phyloP scores from a whole-genome alignment of 1,139 yeast species.

The Scheffersomyces parashehatae region DNA sequence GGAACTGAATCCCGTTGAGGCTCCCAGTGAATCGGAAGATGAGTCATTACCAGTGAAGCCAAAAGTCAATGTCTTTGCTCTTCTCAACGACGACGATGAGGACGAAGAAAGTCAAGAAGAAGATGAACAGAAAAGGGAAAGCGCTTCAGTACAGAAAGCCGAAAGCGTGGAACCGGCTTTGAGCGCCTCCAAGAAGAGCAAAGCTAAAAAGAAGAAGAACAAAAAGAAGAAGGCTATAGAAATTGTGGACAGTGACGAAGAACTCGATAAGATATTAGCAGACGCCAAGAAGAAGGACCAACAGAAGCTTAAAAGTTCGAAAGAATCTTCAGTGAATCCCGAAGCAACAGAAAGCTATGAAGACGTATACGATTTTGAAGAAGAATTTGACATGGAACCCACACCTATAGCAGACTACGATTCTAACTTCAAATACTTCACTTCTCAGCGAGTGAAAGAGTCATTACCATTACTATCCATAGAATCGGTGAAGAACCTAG shows the following conservation, averaged over 20 bases:
- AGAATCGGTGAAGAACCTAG: constrained; percentile 55
- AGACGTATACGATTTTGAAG: constrained; percentile 32
- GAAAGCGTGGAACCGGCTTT: constrained; percentile 6
- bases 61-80: constrained; percentile 54
- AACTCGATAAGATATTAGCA: constrained; percentile 40
- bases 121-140: constrained; percentile 15
- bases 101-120: constrained; percentile 30
- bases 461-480: constrained; percentile 45
- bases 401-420: constrained; percentile 41
- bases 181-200: constrained; percentile 10
- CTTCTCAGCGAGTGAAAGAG: constrained; percentile 40
- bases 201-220: constrained; percentile 8
- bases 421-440: constrained; percentile 46
- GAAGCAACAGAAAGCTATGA: constrained; percentile 19
- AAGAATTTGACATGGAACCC: constrained; percentile 28
- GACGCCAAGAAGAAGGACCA: constrained; percentile 37
- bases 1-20: constrained; percentile 6
- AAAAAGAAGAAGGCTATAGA: constrained; percentile 9
- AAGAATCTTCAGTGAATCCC: background rate
- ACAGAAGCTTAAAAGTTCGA: constrained; percentile 5
- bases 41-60: constrained; percentile 14
- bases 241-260: constrained; percentile 36
- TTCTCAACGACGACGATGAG: constrained; percentile 45
- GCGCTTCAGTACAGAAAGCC: constrained; percentile 15
- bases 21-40: constrained; percentile 9